Evolutionary conservation across 805 yeast genomes (phyloP), one percentile per base, ranked within the genome.

Genomic region (Metschnikowia cubensis): DNA sequence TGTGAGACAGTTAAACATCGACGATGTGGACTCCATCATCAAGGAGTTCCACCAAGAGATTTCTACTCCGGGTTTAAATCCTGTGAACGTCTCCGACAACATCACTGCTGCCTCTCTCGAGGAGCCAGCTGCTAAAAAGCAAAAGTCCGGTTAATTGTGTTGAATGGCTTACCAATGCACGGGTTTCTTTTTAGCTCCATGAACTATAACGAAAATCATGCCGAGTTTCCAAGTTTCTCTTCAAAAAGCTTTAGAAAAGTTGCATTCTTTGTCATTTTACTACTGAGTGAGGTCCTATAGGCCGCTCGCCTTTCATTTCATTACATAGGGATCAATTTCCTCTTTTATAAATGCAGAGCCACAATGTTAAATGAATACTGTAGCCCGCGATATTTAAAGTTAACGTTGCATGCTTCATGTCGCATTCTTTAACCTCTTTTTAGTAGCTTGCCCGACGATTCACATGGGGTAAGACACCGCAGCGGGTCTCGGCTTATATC

Each of bases 11-110:
- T 72, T 80, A 63, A 79, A 75, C 61, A 80, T 80, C 51, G 84
- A 80, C 56, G 84, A 80, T 63, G 84, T 80, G 41, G 84, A 80
- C 63, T 78, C 83, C 15, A 80, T 80, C 50, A 80, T 80, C 59
- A 77, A 78, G 63, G 78, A 76, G 52, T 80, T 65, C 70, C 83
- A 79, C 55, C 69, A 78, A 34, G 79, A 71, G 47, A 60, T 70
- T 36, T 47, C 64, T 18, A 68, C 71, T 13, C 76, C 75, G 15
- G 51, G 59, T 20, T 58, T 64, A 48, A 55, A 51, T 13, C 65
- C 71, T 8, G 46, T 54, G 35, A 48, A 36, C 35, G 58, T 55
- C 33, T 13, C 38, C 11, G 59, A 50, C 20, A 47, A 53, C 20
- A 62, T 57, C 44, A 64, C 62, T 38, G 58, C 57, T 34, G 65